Base-by-base conservation (phyloP, 176 grass and related monocot species). In the Dendrocalamus sinicus region DNA sequence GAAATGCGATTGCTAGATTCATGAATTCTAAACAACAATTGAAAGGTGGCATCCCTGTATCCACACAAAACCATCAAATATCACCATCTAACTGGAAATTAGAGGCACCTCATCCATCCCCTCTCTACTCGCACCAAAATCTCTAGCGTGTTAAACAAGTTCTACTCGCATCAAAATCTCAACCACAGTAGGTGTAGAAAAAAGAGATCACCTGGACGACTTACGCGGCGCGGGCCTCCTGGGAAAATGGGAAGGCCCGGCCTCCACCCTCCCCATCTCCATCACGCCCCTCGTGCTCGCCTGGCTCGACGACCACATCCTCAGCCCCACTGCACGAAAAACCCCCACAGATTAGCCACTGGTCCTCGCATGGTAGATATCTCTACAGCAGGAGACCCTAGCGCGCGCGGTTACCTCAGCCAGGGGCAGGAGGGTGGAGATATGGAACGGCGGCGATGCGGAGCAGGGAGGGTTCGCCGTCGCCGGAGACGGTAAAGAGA, bases 241-340 rank as follows among this genome's bases (percentile, higher is more conserved):
- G 76, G 89, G 47, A 57, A 94, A 92, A 81, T 61, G 87, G 70
- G 91, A 85, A 82, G 89, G 85, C 22, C 89, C 90, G n/a, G 89
- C 79, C 63, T 94, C 91, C 61, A 85, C 28, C 63, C 78, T 93
- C 45, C 80, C 86, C 91, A 91, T 83, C 44, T 95, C 93, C 47
- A 89, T 81, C 50, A 76, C 79, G 76, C 94, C 94, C 87, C 92
- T 93, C 46, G 94, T 92, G 79, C 91, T 94, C 41, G 91, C 91
- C 79, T 97, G 94, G 71, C 87, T 90, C 15, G 87, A 92, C 10
- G 94, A 94, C 80, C 91, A 94, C 84, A 97, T 84, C 57, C 87
- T 88, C 80, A 30, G n/a, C n/a, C 79, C 88, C 91, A 84, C 91
- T 89, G 35, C 44, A 62, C 69, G 75, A 69, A 72, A 72, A 7